Conservation (phyloP, 352 stramenopile genomes). For the Globisporangium ultimum region DNA sequence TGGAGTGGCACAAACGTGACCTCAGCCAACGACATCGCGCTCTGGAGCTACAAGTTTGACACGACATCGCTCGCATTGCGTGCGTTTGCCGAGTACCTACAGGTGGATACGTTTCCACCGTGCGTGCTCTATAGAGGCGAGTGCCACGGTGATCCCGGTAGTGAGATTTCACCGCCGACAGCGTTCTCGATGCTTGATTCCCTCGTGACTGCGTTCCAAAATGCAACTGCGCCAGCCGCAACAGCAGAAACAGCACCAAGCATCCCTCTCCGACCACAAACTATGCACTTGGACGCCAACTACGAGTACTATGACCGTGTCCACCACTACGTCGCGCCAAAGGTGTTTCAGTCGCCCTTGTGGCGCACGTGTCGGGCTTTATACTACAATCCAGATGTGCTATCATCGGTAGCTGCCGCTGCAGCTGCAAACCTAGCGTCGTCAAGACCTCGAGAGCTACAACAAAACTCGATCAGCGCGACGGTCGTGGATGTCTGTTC, state of each 20-base stretch:
- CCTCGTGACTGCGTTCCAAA: background rate
- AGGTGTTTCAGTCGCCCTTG: slow-evolving; percentile 5
- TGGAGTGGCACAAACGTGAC: background rate
- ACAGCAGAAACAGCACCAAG: background rate
- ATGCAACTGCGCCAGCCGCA: background rate
- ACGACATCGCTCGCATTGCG: slow-evolving; percentile 3
- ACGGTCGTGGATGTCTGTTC: background rate
- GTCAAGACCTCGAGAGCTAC: too few relatives aligned
- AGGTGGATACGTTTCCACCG: background rate
- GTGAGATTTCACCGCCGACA: background rate
- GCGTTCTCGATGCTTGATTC: background rate
- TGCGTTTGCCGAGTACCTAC: background rate
- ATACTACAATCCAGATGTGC: slow-evolving; percentile 7
- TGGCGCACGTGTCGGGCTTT: slow-evolving; percentile 5
- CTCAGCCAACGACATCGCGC: background rate
- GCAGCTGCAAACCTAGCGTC: too few relatives aligned
- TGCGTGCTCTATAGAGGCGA: slow-evolving; percentile 1
- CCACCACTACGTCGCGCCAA: slow-evolving; percentile 13
- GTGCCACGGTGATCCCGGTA: background rate
- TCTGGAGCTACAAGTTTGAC: slow-evolving; percentile 11
- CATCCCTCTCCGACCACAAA: background rate
- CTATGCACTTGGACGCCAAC: background rate
- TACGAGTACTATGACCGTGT: slow-evolving; percentile 11
- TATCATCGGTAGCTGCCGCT: background rate
- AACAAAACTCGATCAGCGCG: too few relatives aligned